Conservation (phyloP, 208 protist genomes). For the Angomonas desouzai region DNA sequence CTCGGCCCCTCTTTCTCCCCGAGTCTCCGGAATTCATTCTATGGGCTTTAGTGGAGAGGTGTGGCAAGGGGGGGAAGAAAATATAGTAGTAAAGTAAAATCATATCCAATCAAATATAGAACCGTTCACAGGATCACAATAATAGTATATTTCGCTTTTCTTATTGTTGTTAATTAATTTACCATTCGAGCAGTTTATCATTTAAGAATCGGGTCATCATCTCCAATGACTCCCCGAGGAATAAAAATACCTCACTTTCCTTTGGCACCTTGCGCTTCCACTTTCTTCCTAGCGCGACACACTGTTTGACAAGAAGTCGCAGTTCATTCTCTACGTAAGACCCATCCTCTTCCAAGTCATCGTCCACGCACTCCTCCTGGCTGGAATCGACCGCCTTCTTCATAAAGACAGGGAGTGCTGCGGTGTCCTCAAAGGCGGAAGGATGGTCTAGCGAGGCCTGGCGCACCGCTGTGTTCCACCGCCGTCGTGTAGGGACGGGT, state of each 20-base stretch:
- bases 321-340: constrained; percentile 28
- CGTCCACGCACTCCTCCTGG: not conserved
- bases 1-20: not conserved
- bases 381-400: not conserved
- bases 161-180: too few relatives aligned
- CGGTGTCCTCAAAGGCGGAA: too few relatives aligned
- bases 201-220: constrained; percentile 34
- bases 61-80: not conserved
- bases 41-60: not conserved
- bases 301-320: constrained; percentile 18
- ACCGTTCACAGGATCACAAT: too few relatives aligned
- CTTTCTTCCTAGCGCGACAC: constrained; percentile 16
- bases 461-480: constrained; percentile 5
- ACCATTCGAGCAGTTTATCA: constrained; percentile 45
- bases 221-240: constrained; percentile 26
- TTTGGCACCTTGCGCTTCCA: constrained; percentile 17
- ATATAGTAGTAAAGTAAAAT: too few relatives aligned
- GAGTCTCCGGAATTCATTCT: not conserved
- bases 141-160: too few relatives aligned
- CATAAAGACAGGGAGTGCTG: not conserved
- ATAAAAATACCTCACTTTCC: constrained; percentile 2
- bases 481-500: constrained; percentile 12
- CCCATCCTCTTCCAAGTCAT: constrained; percentile 27
- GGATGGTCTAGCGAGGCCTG: too few relatives aligned
- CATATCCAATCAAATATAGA: too few relatives aligned